Percentiles rank a stretch among this genome's conserved stretches.
These are phyloP conservation scores for Pythium dissimile DNA, from an alignment of 352 stramenopile genomes.

Conservation along the genomic window DNA sequence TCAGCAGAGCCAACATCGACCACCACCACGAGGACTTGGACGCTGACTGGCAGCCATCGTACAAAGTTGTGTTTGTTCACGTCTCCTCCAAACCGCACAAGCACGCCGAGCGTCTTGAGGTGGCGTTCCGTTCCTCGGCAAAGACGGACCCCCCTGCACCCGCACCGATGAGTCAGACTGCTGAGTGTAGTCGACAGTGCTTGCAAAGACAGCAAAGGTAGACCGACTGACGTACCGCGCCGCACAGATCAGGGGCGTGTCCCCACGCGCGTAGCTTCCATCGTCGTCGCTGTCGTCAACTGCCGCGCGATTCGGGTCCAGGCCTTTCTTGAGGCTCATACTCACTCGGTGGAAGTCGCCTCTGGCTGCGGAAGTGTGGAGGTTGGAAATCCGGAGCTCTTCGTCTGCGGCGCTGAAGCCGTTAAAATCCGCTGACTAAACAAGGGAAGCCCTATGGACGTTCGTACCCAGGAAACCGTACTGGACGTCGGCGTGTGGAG, in stretches of 20 bases:
- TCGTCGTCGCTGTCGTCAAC: conserved; percentile 41
- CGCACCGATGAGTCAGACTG: background rate
- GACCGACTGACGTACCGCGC: conserved; percentile 41
- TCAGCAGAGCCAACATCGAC: conserved; percentile 27
- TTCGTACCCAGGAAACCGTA: conserved; percentile 40
- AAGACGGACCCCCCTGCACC: background rate
- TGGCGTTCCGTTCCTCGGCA: conserved; percentile 33
- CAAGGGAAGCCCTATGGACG: no score
- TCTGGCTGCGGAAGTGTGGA: conserved; percentile 46
- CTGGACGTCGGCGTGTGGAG: conserved; percentile 50
- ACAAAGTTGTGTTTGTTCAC: conserved; percentile 54
- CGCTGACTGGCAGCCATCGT: background rate
- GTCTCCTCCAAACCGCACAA: conserved; percentile 50
- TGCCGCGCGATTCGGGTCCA: conserved; percentile 50
- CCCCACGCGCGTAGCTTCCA: conserved; percentile 43
- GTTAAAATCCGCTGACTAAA: background rate
- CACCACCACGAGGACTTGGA: background rate
- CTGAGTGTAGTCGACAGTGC: background rate
- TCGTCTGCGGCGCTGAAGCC: conserved; percentile 22
- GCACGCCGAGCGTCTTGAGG: conserved; percentile 49
- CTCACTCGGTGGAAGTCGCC: conserved; percentile 38
- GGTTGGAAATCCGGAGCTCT: conserved; percentile 46
- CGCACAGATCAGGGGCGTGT: conserved; percentile 58
- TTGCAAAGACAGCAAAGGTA: background rate
- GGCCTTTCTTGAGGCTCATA: conserved; percentile 46